Base-by-base conservation (phyloP, 2,329 filamentous ascomycete genomes). In the Hypoxylon sp. region DNA sequence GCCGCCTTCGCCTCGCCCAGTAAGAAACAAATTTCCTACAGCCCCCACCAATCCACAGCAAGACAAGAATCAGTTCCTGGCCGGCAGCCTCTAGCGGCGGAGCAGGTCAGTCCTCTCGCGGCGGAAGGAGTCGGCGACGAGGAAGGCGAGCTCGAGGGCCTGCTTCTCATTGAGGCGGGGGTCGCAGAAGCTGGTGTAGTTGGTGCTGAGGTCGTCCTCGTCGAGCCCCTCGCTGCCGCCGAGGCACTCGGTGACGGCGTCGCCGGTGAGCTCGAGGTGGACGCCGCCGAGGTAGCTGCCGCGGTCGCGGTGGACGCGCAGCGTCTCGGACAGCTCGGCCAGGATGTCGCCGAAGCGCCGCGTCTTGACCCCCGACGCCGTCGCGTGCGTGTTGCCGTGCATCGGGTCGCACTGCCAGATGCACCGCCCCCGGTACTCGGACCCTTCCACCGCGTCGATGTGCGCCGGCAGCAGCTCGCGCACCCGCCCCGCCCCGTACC, bases 341-440 rank as follows among this genome's bases (percentile, higher is more conserved):
- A 97, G 88, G 69, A 99, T 97, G 73, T 95, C 90, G 62, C 85
- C 85, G 81, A 99, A 99, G 52, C 90, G 88, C 13, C 95, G 86
- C 1, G 95, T 99, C 81, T 99, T 99, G 78, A 97, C 86, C 21
- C 92, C 92, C 0, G 84, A 79, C 0, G 85, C 83, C 0, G 91
- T 94, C 17, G 84, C 83, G 38, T 82, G 78, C 31, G 86, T 89
- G 76, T 89, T 89, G 62, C 95, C 95, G 77, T 99, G 95, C 95
- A 99, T 99, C 18, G 95, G 95, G 76, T 99, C 95, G 77, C 94
- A 98, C 78, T 98, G 95, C 94, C 94, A 98, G 67, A 97, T 91
- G 3, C 96, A 92, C 18, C 75, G 77, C 47, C 80, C 75, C 42
- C 74, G 74, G 75, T 86, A 87, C 75, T 88, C 92, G 55, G 90